phyloP scores from a whole-genome alignment of 352 stramenopile genomes.

The Globisporangium splendens region DNA sequence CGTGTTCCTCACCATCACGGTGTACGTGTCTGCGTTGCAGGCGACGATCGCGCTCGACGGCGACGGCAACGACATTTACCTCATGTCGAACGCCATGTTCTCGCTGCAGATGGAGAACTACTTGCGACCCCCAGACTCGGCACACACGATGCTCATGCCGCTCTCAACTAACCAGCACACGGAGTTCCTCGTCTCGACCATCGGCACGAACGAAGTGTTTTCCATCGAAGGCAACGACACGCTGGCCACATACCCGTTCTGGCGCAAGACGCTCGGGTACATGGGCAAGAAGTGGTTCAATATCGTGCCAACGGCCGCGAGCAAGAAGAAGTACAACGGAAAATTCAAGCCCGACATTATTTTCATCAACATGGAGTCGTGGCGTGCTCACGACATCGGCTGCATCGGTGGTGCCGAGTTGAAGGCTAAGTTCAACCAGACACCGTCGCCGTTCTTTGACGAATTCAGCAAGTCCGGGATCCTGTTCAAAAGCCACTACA shows the following conservation, averaged over 20 bases:
- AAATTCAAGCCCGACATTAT: slow-evolving; percentile 51
- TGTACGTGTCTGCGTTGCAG: slow-evolving; percentile 29
- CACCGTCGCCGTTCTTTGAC: slow-evolving; percentile 55
- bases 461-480: slow-evolving; percentile 45
- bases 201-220: slow-evolving; percentile 42
- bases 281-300: slow-evolving; percentile 45
- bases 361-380: slow-evolving; percentile 69
- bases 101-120: slow-evolving; percentile 52
- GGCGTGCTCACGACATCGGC: slow-evolving; percentile 54
- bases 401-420: slow-evolving; percentile 45
- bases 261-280: slow-evolving; percentile 54
- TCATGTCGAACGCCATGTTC: slow-evolving; percentile 73
- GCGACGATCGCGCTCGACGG: slow-evolving; percentile 40
- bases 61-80: slow-evolving; percentile 54
- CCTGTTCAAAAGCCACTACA: slow-evolving; percentile 66
- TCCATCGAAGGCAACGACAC: slow-evolving; percentile 45
- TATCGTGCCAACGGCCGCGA: slow-evolving; percentile 15
- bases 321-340: neutral
- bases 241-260: slow-evolving; percentile 39
- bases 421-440: slow-evolving; percentile 35
- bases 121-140: slow-evolving; percentile 31
- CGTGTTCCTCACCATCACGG: slow-evolving; percentile 17
- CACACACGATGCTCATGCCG: slow-evolving; percentile 6
- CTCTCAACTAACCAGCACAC: slow-evolving; percentile 22
- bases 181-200: slow-evolving; percentile 45